Evolutionary conservation across 2,329 filamentous ascomycete species (phyloP).

Genomic region (Plenodomus biglobosus): DNA sequence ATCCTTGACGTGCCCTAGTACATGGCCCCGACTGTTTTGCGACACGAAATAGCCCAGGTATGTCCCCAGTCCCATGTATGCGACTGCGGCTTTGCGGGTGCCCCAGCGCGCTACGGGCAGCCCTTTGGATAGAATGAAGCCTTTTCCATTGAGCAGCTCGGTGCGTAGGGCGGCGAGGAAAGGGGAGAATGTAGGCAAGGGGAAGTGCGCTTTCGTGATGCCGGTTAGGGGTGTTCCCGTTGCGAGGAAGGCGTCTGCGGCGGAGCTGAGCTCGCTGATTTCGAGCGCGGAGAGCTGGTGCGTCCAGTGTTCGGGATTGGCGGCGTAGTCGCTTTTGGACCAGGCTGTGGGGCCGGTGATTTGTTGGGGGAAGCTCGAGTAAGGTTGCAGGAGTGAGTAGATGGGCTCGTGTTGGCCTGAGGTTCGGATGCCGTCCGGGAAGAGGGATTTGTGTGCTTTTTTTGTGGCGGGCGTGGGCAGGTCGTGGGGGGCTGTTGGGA

Average conservation of each 20-base stretch:
- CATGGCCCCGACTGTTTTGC: slow-evolving; percentile 82
- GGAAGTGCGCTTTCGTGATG: slow-evolving; percentile 67
- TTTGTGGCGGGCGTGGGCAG: slow-evolving; percentile 32
- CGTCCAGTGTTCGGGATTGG: slow-evolving; percentile 69
- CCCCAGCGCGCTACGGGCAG: slow-evolving; percentile 78
- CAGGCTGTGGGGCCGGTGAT: slow-evolving; percentile 74
- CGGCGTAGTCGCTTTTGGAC: slow-evolving; percentile 65
- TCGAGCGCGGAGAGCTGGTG: slow-evolving; percentile 69
- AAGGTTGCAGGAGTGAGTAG: slow-evolving; percentile 65
- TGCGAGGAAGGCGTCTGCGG: slow-evolving; percentile 69
- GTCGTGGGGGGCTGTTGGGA: slow-evolving; percentile 44
- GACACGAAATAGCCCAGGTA: slow-evolving; percentile 86
- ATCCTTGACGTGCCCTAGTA: slow-evolving; percentile 87
- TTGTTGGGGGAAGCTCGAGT: slow-evolving; percentile 68
- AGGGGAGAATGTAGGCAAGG: slow-evolving; percentile 58
- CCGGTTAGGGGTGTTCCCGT: slow-evolving; percentile 68
- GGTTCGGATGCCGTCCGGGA: slow-evolving; percentile 67
- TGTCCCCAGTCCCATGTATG: slow-evolving; percentile 80
- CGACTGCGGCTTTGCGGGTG: slow-evolving; percentile 69
- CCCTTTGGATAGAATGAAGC: slow-evolving; percentile 86
- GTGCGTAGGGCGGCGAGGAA: slow-evolving; percentile 60
- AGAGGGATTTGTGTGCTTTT: slow-evolving; percentile 51
- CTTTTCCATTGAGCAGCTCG: slow-evolving; percentile 79
- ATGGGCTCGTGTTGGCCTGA: slow-evolving; percentile 73
- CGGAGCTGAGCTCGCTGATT: slow-evolving; percentile 64